Evolutionary conservation across 176 grass and related monocot genomes (phyloP).

Genomic region (Poa pratensis): DNA sequence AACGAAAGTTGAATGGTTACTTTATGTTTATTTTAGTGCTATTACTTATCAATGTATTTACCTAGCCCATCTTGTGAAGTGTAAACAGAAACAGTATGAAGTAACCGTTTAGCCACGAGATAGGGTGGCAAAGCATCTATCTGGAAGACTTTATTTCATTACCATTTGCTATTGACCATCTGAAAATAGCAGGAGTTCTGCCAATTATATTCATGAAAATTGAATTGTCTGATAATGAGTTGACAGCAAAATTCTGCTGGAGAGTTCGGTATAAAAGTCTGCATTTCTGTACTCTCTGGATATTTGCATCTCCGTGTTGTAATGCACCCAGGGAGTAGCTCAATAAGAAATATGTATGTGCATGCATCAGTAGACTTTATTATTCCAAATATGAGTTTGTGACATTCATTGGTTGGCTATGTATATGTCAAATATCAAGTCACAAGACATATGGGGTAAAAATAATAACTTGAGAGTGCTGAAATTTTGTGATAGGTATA

Average conservation of each 20-base stretch:
- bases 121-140: not conserved
- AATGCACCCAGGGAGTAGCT: not conserved
- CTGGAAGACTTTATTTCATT: not conserved
- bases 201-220: not conserved
- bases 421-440: not conserved
- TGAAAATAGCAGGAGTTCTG: no score
- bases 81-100: not conserved
- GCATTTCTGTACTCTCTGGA: not conserved
- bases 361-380: not conserved
- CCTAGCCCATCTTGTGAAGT: not conserved
- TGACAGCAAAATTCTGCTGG: not conserved
- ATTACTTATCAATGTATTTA: not conserved
- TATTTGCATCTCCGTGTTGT: not conserved
- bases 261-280: not conserved
- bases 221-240: not conserved
- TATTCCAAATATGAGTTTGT: not conserved
- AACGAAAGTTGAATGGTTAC: not conserved
- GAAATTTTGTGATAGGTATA: conserved; percentile 6
- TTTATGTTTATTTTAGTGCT: conserved; percentile 18
- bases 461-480: not conserved
- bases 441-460: not conserved
- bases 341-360: not conserved
- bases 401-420: not conserved
- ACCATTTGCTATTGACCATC: not conserved
- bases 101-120: not conserved